Evolutionary conservation across 441 rosid species (phyloP).

Genomic region (Isatis lusitanica): DNA sequence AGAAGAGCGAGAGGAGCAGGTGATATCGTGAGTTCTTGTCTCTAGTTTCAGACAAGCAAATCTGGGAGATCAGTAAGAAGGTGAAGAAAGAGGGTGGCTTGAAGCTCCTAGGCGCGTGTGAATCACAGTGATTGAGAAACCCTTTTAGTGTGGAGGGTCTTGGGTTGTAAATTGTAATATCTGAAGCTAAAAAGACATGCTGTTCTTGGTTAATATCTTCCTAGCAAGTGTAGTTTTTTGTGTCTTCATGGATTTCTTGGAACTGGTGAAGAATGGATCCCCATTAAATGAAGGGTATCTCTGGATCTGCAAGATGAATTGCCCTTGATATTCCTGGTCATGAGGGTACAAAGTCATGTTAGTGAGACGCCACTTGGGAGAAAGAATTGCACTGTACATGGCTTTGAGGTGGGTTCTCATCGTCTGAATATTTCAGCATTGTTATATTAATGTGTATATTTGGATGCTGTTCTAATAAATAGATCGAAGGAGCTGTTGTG

Average conservation of each 20-base stretch:
- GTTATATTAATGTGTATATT: neutral
- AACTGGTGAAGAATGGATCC: conserved; percentile 87
- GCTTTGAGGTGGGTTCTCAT: conserved; percentile 49
- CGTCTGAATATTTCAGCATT: conserved; percentile 4
- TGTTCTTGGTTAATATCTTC: conserved; percentile 21
- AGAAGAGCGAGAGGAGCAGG: too few species aligned
- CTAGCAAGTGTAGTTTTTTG: conserved; percentile 60
- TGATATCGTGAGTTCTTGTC: too few species aligned
- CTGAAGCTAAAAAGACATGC: neutral
- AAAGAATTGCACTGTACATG: conserved; percentile 82
- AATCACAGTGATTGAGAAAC: too few species aligned
- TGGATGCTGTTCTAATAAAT: conserved; percentile 26
- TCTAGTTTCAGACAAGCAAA: too few species aligned
- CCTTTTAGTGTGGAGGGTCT: too few species aligned
- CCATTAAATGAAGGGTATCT: conserved; percentile 76
- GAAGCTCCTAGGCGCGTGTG: too few species aligned
- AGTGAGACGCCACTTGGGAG: conserved; percentile 63
- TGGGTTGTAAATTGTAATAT: too few species aligned
- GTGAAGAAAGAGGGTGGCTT: too few species aligned
- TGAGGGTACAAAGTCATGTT: conserved; percentile 44
- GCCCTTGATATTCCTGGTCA: conserved; percentile 92
- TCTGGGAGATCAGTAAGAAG: too few species aligned
- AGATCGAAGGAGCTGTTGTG: conserved; percentile 78
- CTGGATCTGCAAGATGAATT: conserved; percentile 81
- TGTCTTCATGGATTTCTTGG: conserved; percentile 97